Conservation (phyloP, 1,284 basidiomycete genomes). For the Phellopilus nigrolimitatus region DNA sequence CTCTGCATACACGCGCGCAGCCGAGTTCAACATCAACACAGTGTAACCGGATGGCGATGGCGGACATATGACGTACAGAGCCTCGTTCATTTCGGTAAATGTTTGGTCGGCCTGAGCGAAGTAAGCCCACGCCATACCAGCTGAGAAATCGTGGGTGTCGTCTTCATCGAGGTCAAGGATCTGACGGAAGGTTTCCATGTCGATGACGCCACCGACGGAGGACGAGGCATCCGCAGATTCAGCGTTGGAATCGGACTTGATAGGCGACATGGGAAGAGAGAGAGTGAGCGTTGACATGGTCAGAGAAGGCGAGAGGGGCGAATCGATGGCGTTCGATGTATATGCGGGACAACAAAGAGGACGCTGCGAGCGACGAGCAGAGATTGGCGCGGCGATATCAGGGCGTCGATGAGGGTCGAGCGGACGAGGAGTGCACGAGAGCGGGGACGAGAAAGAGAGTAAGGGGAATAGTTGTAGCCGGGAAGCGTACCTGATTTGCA, state of each 20-base stretch:
- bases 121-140: constrained; percentile 75
- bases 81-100: constrained; percentile 74
- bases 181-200: constrained; percentile 79
- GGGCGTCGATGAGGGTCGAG: not conserved
- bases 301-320: not conserved
- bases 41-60: constrained; percentile 16
- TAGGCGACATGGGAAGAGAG: constrained; percentile 2
- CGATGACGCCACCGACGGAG: constrained; percentile 40
- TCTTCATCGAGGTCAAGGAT: constrained; percentile 91
- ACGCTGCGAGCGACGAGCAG: not conserved
- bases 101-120: constrained; percentile 75
- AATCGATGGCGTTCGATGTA: not conserved
- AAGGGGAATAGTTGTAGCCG: not conserved
- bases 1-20: constrained; percentile 36
- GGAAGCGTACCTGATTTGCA: constrained; percentile 17
- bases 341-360: not conserved
- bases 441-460: not conserved
- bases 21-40: constrained; percentile 16
- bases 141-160: constrained; percentile 72
- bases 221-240: constrained; percentile 9
- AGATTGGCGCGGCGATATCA: not conserved
- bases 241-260: constrained; percentile 8
- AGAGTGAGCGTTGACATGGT: constrained; percentile 15
- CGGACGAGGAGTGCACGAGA: not conserved
- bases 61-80: constrained; percentile 52